These are phyloP conservation scores for Phytophthora hybrid DNA, from an alignment of 352 stramenopile genomes.

Conservation along the genomic window DNA sequence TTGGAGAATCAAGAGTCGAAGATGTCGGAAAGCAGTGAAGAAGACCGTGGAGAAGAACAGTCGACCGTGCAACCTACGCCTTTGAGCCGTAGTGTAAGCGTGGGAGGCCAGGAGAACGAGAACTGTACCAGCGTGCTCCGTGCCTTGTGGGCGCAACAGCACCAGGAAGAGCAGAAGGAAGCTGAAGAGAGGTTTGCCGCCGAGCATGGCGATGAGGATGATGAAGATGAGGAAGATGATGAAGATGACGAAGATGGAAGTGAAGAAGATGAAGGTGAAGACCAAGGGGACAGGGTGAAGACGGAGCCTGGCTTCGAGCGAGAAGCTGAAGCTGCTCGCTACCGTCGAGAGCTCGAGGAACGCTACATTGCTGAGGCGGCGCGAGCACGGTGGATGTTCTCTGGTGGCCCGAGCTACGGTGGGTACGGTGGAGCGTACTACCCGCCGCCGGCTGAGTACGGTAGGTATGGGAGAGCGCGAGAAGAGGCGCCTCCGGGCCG, in stretches of 20 bases:
- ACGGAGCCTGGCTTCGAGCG: not conserved
- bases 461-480: not conserved
- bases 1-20: too few species aligned
- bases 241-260: not conserved
- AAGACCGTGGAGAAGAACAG: not conserved
- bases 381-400: not conserved
- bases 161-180: not conserved
- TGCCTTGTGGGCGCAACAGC: too few species aligned
- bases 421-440: not conserved
- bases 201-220: not conserved
- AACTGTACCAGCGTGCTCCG: too few species aligned
- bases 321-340: not conserved
- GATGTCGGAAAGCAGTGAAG: too few species aligned
- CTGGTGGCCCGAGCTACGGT: not conserved
- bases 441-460: not conserved
- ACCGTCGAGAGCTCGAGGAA: not conserved
- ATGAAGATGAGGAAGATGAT: not conserved
- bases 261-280: not conserved
- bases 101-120: too few species aligned
- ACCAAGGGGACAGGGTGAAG: not conserved
- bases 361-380: not conserved
- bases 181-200: not conserved
- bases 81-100: too few species aligned
- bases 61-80: too few species aligned
- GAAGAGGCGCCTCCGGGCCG: not conserved